Evolutionary conservation across 805 yeast genomes (phyloP), one percentile per base, ranked within the genome.

Genomic region (Maudiozyma saulgeensis): DNA sequence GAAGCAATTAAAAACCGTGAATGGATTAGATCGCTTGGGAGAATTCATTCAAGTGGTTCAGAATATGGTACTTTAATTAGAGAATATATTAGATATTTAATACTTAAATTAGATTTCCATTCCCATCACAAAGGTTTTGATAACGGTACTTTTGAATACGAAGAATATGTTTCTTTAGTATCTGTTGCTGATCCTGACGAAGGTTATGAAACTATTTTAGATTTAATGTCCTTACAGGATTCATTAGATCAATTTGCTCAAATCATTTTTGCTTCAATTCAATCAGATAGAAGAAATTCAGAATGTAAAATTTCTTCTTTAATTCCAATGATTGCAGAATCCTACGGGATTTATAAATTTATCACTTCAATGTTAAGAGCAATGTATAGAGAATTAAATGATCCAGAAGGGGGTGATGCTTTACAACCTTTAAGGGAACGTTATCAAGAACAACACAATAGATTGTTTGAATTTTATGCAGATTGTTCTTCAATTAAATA

Each of bases 91-190:
- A 70, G 74, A 32, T 86, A 80, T 55, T 68, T 91, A 46, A 68
- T 86, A 46, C 74, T 77, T 60, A 91, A 91, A 62, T 74, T 93
- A 56, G 78, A 78, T 52, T 91, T 91, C 68, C 98, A 91, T 65
- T 77, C 82, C 51, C 75, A 77, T 51, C 95, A 93, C 60, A 81
- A 87, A 13, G 95, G 89, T 4, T 93, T 91, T 69, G 53, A 59
- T 38, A 91, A 86, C 61, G 99, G 98, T 37, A 88, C 88, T 37
- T 91, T 91, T 67, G 99, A 91, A 64, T 93, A 91, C 63, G 96
- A 89, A 66, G 99, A 91, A 64, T 93, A 91, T 62, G 81, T 90
- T 42, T 87, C 96, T 4, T 74, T 91, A 56, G 79, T 87, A 50
- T 81, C 89, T 2, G 95, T 87, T 38, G 82, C 87, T 59, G 96